Evolutionary conservation across 164 flowering plant genomes (phyloP), one percentile per base, ranked within the genome.

Genomic region (Chimonanthus salicifolius): DNA sequence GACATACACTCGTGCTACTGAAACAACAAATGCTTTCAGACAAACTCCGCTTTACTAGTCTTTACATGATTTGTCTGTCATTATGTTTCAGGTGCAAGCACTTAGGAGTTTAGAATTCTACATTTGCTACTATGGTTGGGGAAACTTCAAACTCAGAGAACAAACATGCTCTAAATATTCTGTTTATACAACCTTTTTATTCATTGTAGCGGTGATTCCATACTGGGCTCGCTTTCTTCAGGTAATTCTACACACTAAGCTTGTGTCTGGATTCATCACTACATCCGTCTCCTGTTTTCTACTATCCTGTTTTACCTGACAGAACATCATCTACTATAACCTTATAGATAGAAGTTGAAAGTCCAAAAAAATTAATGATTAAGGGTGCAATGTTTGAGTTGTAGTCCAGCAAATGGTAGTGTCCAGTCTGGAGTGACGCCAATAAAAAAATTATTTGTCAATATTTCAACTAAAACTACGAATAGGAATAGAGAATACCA

Each of bases 81-180:
- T 47, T 20, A 18, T 72, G 18, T 70, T 73, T 47, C 88, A 91
- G 94, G 91, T 92, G 58, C 92, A 92, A 58, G 89, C 95, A 48
- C 68, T 92, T 64, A 84, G 97, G 70, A 86, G 87, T 71, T 71
- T 90, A 49, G 83, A 85, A 74, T 89, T 89, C 76, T 92, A 90
- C 60, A 60, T 89, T 44, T 92, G 96, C 76, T 90, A 92, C 77
- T 92, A 92, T 76, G 66, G 45, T 21, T 21, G 66, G 66, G 45
- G 11, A 20, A 9, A 63, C 43, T 21, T 63, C 66, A 63, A 63
- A 63, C 66, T 6, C 0, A 63, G 46, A 20, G 1, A 63, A 43
- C 8, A 63, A 7, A 63, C 18, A 7, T 63, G 66, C 66, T 5
- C 3, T 10, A 33, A 7, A 20, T 0, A 6, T 18, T 0, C 1